phyloP scores from a whole-genome alignment of 2,329 filamentous ascomycete species.

The Verticillium nonalfalfae region DNA sequence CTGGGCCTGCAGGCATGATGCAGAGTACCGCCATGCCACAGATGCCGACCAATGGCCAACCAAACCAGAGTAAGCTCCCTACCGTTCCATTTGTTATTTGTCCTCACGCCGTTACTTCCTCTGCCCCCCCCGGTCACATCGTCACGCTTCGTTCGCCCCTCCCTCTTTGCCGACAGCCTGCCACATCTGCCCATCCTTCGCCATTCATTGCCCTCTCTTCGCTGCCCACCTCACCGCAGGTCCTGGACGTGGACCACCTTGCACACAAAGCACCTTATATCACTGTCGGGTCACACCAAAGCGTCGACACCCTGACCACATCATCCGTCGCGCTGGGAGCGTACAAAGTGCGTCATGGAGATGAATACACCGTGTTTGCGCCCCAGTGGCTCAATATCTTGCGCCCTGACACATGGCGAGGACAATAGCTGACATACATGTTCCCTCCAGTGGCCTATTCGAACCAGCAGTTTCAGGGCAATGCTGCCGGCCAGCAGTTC shows the following conservation, averaged over 20 bases:
- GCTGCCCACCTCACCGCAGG: background rate
- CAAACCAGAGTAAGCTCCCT: constrained; percentile 44
- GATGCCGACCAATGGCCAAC: constrained; percentile 48
- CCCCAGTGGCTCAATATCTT: background rate
- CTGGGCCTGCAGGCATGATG: constrained; percentile 55
- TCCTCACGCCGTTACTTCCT: constrained; percentile 3
- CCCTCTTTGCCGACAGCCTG: background rate
- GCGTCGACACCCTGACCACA: background rate
- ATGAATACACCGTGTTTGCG: background rate
- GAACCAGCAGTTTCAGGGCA: constrained; percentile 50
- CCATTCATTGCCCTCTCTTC: too few species aligned
- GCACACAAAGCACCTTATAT: background rate
- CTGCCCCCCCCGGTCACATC: background rate
- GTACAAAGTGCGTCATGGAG: background rate
- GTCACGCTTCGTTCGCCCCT: background rate
- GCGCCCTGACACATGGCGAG: background rate
- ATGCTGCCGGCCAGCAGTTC: constrained; percentile 43
- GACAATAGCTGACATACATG: constrained; percentile 18
- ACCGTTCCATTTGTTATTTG: constrained; percentile 14
- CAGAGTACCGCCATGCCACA: constrained; percentile 53
- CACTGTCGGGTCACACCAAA: background rate
- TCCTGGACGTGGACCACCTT: background rate
- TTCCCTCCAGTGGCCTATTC: constrained; percentile 47
- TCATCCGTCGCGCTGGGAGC: background rate
- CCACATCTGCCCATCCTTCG: background rate